phyloP scores from a whole-genome alignment of 108 stramenopile genomes.

The Fragilaria crotonensis region DNA sequence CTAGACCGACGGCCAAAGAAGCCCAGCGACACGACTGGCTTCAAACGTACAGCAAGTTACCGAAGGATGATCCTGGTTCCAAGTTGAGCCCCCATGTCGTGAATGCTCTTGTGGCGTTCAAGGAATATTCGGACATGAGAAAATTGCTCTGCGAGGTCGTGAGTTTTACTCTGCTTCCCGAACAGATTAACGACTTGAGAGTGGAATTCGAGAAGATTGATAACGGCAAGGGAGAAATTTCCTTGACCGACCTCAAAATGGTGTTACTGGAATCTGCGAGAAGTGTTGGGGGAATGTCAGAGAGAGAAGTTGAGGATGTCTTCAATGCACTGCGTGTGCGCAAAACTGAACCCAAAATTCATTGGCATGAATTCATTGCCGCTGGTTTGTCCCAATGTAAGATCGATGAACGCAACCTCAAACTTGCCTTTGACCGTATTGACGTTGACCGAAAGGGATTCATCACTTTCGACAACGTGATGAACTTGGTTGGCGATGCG shows the following conservation, averaged over 20 bases:
- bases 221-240: constrained; percentile 74
- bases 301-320: constrained; percentile 66
- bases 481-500: constrained; percentile 59
- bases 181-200: constrained; percentile 65
- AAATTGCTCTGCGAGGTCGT: constrained; percentile 74
- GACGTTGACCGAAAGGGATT: constrained; percentile 73
- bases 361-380: constrained; percentile 84
- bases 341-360: constrained; percentile 58
- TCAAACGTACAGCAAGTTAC: constrained; percentile 27
- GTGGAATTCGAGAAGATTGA: constrained; percentile 77
- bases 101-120: constrained; percentile 61
- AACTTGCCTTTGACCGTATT: constrained; percentile 74
- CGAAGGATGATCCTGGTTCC: constrained; percentile 7
- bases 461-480: constrained; percentile 72
- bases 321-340: constrained; percentile 60
- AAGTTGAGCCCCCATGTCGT: constrained; percentile 53
- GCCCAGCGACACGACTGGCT: constrained; percentile 67
- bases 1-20: constrained; percentile 64
- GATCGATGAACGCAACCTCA: constrained; percentile 74
- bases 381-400: constrained; percentile 74
- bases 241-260: constrained; percentile 46
- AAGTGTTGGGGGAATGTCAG: constrained; percentile 52
- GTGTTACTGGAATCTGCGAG: constrained; percentile 58
- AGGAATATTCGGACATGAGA: constrained; percentile 71
- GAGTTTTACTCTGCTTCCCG: constrained; percentile 76